These are phyloP conservation scores for Saccharomycopsis sp. DNA, from an alignment of 805 yeast species.

Conservation along the genomic window DNA sequence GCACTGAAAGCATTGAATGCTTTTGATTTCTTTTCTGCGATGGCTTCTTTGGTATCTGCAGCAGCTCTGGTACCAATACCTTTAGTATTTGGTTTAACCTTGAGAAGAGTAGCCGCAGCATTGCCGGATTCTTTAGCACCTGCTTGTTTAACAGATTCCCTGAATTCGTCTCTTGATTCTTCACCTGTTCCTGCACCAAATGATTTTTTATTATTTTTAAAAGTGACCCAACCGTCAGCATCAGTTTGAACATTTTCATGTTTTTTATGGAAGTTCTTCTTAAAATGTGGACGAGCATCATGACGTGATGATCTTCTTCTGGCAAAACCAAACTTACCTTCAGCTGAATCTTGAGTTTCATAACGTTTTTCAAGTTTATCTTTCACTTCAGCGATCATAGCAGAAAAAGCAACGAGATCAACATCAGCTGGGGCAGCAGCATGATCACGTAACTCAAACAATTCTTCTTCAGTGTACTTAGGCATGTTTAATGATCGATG, in stretches of 20 bases:
- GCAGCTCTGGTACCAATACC: slow-evolving; percentile 67
- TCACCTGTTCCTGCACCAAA: slow-evolving; percentile 33
- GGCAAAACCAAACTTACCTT: slow-evolving; percentile 36
- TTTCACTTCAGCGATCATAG: slow-evolving; percentile 56
- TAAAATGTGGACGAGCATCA: slow-evolving; percentile 41
- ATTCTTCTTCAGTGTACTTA: slow-evolving; percentile 58
- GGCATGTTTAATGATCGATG: slow-evolving; percentile 6
- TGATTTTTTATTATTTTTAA: slow-evolving; percentile 31
- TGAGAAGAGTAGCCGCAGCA: slow-evolving; percentile 39
- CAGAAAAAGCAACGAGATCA: slow-evolving; percentile 54
- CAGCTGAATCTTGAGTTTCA: slow-evolving; percentile 21
- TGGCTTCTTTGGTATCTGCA: slow-evolving; percentile 60
- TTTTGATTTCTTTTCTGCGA: slow-evolving; percentile 54
- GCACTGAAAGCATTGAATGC: slow-evolving; percentile 79
- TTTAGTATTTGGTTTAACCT: slow-evolving; percentile 61
- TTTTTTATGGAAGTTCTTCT: slow-evolving; percentile 32
- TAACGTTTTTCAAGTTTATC: slow-evolving; percentile 29
- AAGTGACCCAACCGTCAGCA: slow-evolving; percentile 78
- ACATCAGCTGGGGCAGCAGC: slow-evolving; percentile 53
- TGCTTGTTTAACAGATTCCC: slow-evolving; percentile 30
- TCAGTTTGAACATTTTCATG: slow-evolving; percentile 42
- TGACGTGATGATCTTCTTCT: slow-evolving; percentile 51
- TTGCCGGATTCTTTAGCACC: no score
- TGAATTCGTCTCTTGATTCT: slow-evolving; percentile 31
- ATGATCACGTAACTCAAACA: slow-evolving; percentile 43